Conservation (phyloP, 2,329 filamentous ascomycete species). For the Hypoxylon sp. region DNA sequence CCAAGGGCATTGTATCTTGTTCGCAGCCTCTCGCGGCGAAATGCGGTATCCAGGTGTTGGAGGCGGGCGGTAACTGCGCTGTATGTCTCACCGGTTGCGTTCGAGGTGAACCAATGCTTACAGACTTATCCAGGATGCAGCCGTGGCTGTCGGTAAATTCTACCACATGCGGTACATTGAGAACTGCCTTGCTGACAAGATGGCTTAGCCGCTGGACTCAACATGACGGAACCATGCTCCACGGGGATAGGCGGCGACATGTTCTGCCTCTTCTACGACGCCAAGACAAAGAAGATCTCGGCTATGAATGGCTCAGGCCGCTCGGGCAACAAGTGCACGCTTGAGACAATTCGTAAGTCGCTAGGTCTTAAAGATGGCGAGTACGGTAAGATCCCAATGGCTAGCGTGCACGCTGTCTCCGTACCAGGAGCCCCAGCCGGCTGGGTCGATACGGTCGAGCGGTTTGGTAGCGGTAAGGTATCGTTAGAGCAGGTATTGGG, state of each 20-base stretch:
- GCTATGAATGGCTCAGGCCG: conserved; percentile 96
- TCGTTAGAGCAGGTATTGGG: conserved; percentile 81
- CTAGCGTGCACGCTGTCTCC: conserved; percentile 84
- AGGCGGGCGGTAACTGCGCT: conserved; percentile 91
- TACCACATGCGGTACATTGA: not conserved
- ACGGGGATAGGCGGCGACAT: conserved; percentile 98
- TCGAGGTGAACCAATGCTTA: not conserved
- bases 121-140: conserved; percentile 78
- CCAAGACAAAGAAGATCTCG: conserved; percentile 82
- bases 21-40: conserved; percentile 91
- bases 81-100: conserved; percentile 66
- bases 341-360: conserved; percentile 78
- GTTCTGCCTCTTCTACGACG: conserved; percentile 95
- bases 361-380: conserved; percentile 73
- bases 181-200: conserved; percentile 13
- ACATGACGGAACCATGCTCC: conserved; percentile 91
- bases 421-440: conserved; percentile 92
- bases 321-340: conserved; percentile 75
- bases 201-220: conserved; percentile 82
- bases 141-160: conserved; percentile 84
- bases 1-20: conserved; percentile 90
- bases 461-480: conserved; percentile 90
- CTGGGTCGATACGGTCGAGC: conserved; percentile 90
- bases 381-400: conserved; percentile 76
- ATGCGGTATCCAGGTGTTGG: conserved; percentile 87